phyloP scores from a whole-genome alignment of 495 filamentous ascomycete genomes.

The Annulohypoxylon moriforme region DNA sequence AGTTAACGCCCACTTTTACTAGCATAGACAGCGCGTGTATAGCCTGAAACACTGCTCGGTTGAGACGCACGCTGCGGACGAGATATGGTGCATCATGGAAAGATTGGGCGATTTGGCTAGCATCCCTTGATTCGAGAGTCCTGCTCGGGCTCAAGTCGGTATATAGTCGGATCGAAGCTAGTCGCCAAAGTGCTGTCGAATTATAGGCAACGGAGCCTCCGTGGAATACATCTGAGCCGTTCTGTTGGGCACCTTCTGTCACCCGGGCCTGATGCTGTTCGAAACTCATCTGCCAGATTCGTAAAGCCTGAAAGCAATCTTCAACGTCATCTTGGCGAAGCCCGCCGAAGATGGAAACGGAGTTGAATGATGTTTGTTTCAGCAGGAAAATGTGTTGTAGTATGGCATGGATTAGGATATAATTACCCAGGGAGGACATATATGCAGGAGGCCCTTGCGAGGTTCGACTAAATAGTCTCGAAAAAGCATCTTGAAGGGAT shows the following conservation, averaged over 20 bases:
- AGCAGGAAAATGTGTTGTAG: conserved; percentile 76
- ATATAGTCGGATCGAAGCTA: conserved; percentile 76
- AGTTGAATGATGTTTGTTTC: conserved; percentile 66
- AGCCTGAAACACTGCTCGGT: conserved; percentile 71
- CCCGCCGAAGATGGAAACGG: conserved; percentile 59
- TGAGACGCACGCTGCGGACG: conserved; percentile 66
- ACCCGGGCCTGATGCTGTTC: conserved; percentile 62
- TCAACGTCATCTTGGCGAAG: conserved; percentile 66
- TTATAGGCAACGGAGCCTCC: conserved; percentile 74
- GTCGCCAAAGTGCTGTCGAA: conserved; percentile 70
- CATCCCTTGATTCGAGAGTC: conserved; percentile 71
- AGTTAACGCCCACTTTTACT: conserved; percentile 74
- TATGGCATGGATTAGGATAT: conserved; percentile 74
- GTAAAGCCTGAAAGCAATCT: conserved; percentile 67
- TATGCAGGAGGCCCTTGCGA: conserved; percentile 62
- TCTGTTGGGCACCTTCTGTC: conserved; percentile 52
- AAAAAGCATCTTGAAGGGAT: conserved; percentile 62
- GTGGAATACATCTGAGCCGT: conserved; percentile 54
- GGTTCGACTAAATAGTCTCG: conserved; percentile 58
- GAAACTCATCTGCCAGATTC: conserved; percentile 72
- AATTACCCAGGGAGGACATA: conserved; percentile 72
- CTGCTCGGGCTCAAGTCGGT: conserved; percentile 72
- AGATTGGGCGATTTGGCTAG: conserved; percentile 67
- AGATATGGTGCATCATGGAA: conserved; percentile 69
- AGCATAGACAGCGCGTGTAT: conserved; percentile 76